These are phyloP conservation scores for Fusarium sp. DNA, from an alignment of 2,329 filamentous ascomycete genomes.

Conservation along the genomic window DNA sequence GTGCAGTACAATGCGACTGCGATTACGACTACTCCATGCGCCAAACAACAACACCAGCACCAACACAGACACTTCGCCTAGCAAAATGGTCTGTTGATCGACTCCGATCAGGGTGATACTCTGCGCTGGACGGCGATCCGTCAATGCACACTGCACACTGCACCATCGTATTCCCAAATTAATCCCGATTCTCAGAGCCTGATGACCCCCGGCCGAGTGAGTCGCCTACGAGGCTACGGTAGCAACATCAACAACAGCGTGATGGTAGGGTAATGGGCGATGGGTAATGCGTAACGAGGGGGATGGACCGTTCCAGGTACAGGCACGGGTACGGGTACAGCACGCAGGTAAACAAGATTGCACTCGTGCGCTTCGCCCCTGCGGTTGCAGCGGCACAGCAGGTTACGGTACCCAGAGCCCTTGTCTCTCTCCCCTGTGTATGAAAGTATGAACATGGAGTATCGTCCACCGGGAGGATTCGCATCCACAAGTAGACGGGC, in stretches of 20 bases:
- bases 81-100: background rate
- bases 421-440: slow-evolving; percentile 3
- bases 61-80: slow-evolving; percentile 1
- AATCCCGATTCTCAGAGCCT: slow-evolving; percentile 8
- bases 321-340: slow-evolving; percentile 12
- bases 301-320: no score
- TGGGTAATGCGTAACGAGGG: no score
- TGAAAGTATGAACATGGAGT: slow-evolving; percentile 3
- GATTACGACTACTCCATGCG: background rate
- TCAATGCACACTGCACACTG: background rate
- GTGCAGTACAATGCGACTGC: background rate
- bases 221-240: slow-evolving; percentile 9
- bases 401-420: slow-evolving; percentile 40
- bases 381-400: slow-evolving; percentile 35
- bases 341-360: slow-evolving; percentile 32
- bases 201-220: slow-evolving; percentile 6
- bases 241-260: no score
- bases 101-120: no score
- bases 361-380: slow-evolving; percentile 13
- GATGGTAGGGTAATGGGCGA: no score
- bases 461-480: slow-evolving; percentile 27
- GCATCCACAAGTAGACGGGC: slow-evolving; percentile 19
- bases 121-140: slow-evolving; percentile 29
- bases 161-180: slow-evolving; percentile 29
- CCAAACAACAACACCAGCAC: slow-evolving; percentile 2